Evolutionary conservation across 768 basidiomycete genomes (phyloP), one percentile per base, ranked within the genome.

Genomic region (Tulasnella sp.): DNA sequence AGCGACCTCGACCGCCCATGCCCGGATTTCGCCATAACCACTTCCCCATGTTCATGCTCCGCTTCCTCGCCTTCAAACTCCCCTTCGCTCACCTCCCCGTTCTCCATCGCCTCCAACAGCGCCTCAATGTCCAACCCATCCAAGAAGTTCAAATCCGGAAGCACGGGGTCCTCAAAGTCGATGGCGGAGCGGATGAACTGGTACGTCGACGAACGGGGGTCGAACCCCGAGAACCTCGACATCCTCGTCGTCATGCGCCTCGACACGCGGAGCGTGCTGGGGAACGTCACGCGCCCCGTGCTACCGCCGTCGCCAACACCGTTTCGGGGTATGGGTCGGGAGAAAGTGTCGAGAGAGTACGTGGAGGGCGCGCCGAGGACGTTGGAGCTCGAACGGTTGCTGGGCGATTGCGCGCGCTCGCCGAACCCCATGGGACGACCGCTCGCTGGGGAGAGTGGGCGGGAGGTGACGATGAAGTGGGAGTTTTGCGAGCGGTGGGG

Each of bases 191-290:
- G 69, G 22, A 70, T 70, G 26, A 70, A 70, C 36, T 47, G 42
- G 35, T 70, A 70, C 44, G 69, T 70, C 29, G 69, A 70, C 29
- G 69, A 70, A 14, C 69, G 41, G 16, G 69, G 69, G 44, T 70
- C 69, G 42, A 70, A 70, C 22, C 42, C 69, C 17, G 69, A 52
- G 11, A 65, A 65, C 64, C 64, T 36, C 19, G 64, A 17, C 64
- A 35, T 17, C 12, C 42, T 12, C 12, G 12, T 12, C 5, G 69
- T 34, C 41, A 70, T 70, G 17, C 69, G 67, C 36, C 22, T 39
- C 5, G 67, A 67, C 36, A 39, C 29, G 3, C 67, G 40, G 29
- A 41, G 35, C n/a, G 39, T 67, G 29, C 67, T 44, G 17, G 67
- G 29, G 67, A 67, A 67, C 29, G 39, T 44, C 40, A 67, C 67